A percentile compares a stretch with the other conserved stretches of the same genome.
phyloP scores from a whole-genome alignment of 2,329 filamentous ascomycete genomes.

The Arthroderma sp. region DNA sequence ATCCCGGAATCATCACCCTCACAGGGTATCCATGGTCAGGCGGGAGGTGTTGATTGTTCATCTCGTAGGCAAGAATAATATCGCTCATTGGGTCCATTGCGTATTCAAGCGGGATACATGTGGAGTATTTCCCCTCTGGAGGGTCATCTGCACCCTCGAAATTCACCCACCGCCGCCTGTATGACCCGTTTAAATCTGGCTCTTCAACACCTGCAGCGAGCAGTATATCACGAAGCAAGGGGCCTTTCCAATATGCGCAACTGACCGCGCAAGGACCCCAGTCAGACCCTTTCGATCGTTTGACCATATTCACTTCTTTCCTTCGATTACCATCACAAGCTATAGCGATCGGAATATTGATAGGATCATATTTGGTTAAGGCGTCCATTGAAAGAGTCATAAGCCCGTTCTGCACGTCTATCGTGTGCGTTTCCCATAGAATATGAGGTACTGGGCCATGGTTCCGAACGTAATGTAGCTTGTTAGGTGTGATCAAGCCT shows the following conservation, averaged over 20 bases:
- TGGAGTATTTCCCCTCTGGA: slow-evolving; percentile 37
- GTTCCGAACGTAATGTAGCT: slow-evolving; percentile 41
- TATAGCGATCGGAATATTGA: slow-evolving; percentile 38
- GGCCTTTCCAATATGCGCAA: slow-evolving; percentile 41
- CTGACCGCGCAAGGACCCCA: slow-evolving; percentile 35
- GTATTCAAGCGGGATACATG: slow-evolving; percentile 36
- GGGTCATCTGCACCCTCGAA: slow-evolving; percentile 38
- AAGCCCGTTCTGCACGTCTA: slow-evolving; percentile 32
- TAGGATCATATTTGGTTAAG: slow-evolving; percentile 29
- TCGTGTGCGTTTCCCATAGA: slow-evolving; percentile 36
- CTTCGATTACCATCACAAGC: slow-evolving; percentile 40
- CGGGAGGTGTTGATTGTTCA: slow-evolving; percentile 28
- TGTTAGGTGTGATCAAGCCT: slow-evolving; percentile 39
- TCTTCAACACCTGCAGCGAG: slow-evolving; percentile 26
- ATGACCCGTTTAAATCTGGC: slow-evolving; percentile 8
- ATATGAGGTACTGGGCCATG: slow-evolving; percentile 41
- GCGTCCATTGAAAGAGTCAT: slow-evolving; percentile 33
- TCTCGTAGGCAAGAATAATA: slow-evolving; percentile 33
- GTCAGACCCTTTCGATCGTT: slow-evolving; percentile 36
- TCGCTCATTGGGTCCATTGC: slow-evolving; percentile 37
- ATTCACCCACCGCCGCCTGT: slow-evolving; percentile 31
- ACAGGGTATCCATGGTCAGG: slow-evolving; percentile 34
- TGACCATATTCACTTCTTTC: slow-evolving; percentile 41
- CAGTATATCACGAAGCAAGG: slow-evolving; percentile 34
- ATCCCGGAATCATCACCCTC: slow-evolving; percentile 30